Base-by-base conservation (phyloP, 805 yeast species). In the Torulaspora gathmanii region DNA sequence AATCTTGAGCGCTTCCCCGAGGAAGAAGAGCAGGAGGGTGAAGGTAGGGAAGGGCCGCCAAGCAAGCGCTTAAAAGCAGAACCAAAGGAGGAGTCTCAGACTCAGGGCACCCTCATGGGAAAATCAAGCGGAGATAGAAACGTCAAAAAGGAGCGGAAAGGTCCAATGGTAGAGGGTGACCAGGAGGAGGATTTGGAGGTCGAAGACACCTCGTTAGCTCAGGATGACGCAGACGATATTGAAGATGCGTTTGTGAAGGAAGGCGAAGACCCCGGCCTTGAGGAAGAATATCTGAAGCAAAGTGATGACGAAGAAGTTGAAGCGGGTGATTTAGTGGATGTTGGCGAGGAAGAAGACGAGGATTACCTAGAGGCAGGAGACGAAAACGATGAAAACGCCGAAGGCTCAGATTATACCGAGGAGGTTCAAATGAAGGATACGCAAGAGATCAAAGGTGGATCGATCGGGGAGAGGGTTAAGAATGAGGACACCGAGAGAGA, bases 101-200 rank as follows among this genome's bases (percentile, higher is more conserved):
- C 23, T 10, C n/a, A 19, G 13, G n/a, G 25, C 4, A 20, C 26
- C 25, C 17, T 31, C 12, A 8, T 19, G 16, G 34, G 34, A 3
- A 31, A 16, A 12, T 7, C 17, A 16, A 19, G 34, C 11, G 34
- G 34, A 31, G 17, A 22, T 4, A 42, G 39, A 5, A 43, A 42
- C 2, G 28, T 42, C 10, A 46, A 49, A 35, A 33, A 34, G 29
- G 52, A 44, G 25, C 40, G 35, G 28, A 25, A 13, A 16, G 40
- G 41, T 3, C 34, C 26, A 20, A 38, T 16, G 34, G 20, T 12
- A 4, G 41, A 29, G 16, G n/a, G n/a, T 6, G 41, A 38, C 9
- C 28, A 38, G 23, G 34, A 17, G 8, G 41, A 38, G 9, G 41
- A 20, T 7, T 22, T 31, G 20, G 20, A 16, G 22, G 11, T 31